Base-by-base conservation (phyloP, 352 stramenopile genomes). In the Phytophthora tubulina region DNA sequence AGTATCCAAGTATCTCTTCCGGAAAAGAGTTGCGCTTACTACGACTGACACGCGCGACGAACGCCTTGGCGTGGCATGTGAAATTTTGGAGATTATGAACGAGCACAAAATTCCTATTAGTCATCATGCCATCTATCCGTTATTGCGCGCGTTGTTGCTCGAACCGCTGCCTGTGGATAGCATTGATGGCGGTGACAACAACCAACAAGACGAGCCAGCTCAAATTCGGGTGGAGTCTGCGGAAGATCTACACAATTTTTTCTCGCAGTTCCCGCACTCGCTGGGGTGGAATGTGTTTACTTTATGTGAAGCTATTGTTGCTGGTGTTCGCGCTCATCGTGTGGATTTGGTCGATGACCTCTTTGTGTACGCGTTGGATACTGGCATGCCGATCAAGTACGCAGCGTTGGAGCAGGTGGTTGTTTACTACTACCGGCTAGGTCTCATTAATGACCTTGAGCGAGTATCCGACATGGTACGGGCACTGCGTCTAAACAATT, bases 371-470 rank as follows among this genome's bases (percentile, higher is more conserved):
- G 84, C 87, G 13, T 65, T 94, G 59, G 75, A 90, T 61, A 84
- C 76, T 45, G 73, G 74, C 46, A 91, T 92, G 63, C 73, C 84
- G 4, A 87, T 94, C 66, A 94, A 93, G 63, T 94, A 94, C 56
- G 84, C 82, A 14, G 87, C 87, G 21, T 75, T 94, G 11, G 87
- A 94, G 67, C 79, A 78, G 30, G 79, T 92, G n/a, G 70, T 92
- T 14, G 81, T 86, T 15, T 90, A 83, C 51, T 93, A 91, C 69
- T 93, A 88, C 63, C 82, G 85, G 65, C 66, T 81, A 6, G 84
- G 84, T 21, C 86, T 90, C 63, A 76, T 90, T 35, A 72, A 76
- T 3, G 85, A 89, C 45, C 64, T 92, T 4, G 83, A 89, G 38
- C 85, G 84, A 36, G 83, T 89, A 5, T 82, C 87, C 13, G 76